Conservation (phyloP, 2,329 filamentous ascomycete genomes). For the Sphaerulina vaccinii region DNA sequence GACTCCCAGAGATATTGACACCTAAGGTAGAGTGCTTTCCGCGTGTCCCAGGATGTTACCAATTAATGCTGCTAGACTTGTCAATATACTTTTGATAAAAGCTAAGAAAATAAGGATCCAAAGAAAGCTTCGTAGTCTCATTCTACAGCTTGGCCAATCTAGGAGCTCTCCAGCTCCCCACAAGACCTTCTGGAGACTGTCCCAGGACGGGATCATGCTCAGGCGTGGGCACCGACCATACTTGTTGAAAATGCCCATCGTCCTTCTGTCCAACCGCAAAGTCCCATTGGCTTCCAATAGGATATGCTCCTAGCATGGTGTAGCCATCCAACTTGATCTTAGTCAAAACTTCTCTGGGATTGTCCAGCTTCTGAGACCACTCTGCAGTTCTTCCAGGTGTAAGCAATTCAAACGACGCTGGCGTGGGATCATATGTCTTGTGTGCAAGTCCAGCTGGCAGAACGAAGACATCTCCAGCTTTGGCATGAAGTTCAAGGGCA, state of each 20-base stretch:
- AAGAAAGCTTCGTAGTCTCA: too few relatives aligned
- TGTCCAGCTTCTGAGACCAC: conserved; percentile 38
- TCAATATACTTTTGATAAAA: too few relatives aligned
- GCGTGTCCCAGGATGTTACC: too few relatives aligned
- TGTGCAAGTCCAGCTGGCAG: conserved; percentile 58
- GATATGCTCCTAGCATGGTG: conserved; percentile 61
- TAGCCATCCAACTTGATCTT: conserved; percentile 46
- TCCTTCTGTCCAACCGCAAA: conserved; percentile 50
- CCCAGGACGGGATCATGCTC: conserved; percentile 52
- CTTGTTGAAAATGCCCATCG: conserved; percentile 43
- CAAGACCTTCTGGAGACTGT: conserved; percentile 37
- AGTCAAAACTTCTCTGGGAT: conserved; percentile 39
- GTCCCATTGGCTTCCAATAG: conserved; percentile 51
- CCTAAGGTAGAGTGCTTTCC: too few relatives aligned
- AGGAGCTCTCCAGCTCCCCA: conserved; percentile 35
- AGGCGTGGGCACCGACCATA: conserved; percentile 50
- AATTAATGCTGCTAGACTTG: too few relatives aligned
- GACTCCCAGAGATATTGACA: too few relatives aligned
- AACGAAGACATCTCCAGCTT: conserved; percentile 58
- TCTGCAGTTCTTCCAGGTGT: conserved; percentile 41
- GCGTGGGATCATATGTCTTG: conserved; percentile 51
- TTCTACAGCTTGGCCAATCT: background rate
- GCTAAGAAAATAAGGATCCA: too few relatives aligned
- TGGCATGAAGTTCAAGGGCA: conserved; percentile 50
- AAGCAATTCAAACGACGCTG: conserved; percentile 44